These are phyloP conservation scores for Coprinellus aureogranulatus DNA, from an alignment of 768 basidiomycete genomes.

Conservation along the genomic window DNA sequence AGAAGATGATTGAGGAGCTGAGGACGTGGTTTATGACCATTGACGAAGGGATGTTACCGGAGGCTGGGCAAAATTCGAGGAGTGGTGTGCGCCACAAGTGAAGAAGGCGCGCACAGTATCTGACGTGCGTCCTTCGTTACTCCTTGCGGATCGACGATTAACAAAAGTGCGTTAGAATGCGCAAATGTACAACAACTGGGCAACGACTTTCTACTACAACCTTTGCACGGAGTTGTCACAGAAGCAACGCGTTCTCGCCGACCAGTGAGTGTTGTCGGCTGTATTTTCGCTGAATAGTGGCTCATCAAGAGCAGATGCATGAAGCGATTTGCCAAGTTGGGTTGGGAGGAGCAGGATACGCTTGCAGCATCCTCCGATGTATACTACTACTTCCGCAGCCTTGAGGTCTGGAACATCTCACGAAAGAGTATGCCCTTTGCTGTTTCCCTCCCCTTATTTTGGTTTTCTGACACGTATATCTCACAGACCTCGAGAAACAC, in stretches of 20 bases:
- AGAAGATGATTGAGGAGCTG: constrained; percentile 6
- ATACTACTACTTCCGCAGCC: constrained; percentile 3
- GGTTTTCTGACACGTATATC: neutral
- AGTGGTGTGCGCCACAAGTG: neutral
- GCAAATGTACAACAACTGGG: neutral
- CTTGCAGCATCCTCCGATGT: constrained; percentile 1
- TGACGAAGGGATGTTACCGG: constrained; percentile 7
- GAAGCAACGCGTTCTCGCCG: neutral
- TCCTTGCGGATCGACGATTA: neutral
- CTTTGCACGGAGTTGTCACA: neutral
- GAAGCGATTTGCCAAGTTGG: constrained; percentile 2
- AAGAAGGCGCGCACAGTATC: neutral
- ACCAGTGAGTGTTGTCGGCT: neutral
- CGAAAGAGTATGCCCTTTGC: neutral
- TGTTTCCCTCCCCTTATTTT: neutral
- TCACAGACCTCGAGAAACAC: constrained; percentile 2
- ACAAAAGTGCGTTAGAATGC: no score
- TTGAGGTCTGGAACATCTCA: neutral
- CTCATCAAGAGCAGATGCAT: neutral
- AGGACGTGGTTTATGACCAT: constrained; percentile 8
- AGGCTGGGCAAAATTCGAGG: constrained; percentile 8
- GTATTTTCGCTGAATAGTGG: neutral
- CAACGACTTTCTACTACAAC: neutral
- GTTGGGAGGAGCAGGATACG: constrained; percentile 3
- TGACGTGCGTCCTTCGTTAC: constrained; percentile 1